Conservation (phyloP, 805 yeast genomes). For the Dipodascopsis uninucleata region DNA sequence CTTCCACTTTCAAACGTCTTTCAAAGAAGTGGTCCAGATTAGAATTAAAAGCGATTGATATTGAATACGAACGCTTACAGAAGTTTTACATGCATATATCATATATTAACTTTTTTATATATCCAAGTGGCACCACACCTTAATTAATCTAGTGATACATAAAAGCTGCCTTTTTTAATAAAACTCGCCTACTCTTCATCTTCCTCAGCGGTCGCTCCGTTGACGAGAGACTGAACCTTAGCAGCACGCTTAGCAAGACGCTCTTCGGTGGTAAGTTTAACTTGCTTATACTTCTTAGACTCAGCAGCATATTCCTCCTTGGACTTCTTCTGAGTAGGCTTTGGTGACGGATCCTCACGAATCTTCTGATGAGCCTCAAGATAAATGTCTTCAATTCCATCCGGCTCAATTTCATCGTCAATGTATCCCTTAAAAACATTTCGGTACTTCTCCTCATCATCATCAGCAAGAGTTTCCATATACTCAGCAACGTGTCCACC, state of each 20-base stretch:
- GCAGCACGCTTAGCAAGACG: conserved; percentile 83
- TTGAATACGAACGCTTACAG: too few species aligned
- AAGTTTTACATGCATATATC: too few species aligned
- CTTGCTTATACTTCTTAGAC: conserved; percentile 85
- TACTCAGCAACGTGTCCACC: conserved; percentile 99
- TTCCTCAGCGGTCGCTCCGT: conserved; percentile 13
- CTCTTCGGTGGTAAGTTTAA: conserved; percentile 86
- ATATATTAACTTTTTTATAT: too few species aligned
- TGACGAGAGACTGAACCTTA: conserved; percentile 68
- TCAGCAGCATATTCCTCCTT: conserved; percentile 98
- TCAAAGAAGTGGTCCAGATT: too few species aligned
- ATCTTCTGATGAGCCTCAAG: conserved; percentile 88
- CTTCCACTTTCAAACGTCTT: too few species aligned
- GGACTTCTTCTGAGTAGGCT: conserved; percentile 88
- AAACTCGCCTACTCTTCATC: conserved; percentile 23
- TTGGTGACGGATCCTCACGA: conserved; percentile 92
- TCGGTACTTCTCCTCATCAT: conserved; percentile 99
- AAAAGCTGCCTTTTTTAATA: too few species aligned
- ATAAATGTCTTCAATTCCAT: conserved; percentile 93
- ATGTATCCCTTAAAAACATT: conserved; percentile 93
- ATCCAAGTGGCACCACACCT: too few species aligned
- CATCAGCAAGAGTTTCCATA: conserved; percentile 99
- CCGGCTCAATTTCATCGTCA: conserved; percentile 96
- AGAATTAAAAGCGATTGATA: too few species aligned
- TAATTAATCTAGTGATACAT: too few species aligned